Percentiles rank a stretch among this genome's conserved stretches.
phyloP scores from a whole-genome alignment of 78 protist genomes.

The Salpingoeca rosetta region DNA sequence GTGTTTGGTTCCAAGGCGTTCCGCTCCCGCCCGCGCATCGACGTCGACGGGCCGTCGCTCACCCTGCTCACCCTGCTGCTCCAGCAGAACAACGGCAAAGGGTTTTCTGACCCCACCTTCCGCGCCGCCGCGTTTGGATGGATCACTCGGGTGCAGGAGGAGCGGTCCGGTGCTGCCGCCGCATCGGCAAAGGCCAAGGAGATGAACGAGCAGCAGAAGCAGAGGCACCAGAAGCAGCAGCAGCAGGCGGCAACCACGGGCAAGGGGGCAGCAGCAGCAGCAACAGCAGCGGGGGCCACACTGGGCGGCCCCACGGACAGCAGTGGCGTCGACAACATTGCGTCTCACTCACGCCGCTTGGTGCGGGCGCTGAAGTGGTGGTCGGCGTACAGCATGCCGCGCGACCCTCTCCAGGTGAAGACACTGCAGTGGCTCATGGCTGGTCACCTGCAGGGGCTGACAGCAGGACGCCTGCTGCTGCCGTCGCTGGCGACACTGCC shows the following conservation, averaged over 20 bases:
- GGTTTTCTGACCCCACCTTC: neutral
- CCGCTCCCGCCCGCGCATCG: neutral
- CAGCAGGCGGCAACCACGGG: neutral
- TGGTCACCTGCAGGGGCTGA: too few species aligned
- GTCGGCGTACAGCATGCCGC: neutral
- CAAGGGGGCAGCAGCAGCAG: neutral
- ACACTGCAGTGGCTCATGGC: too few species aligned
- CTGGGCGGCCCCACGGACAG: neutral
- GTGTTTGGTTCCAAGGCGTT: neutral
- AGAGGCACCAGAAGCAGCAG: too few species aligned
- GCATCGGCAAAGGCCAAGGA: too few species aligned
- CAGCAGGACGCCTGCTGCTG: too few species aligned
- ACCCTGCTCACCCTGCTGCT: neutral
- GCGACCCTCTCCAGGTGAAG: too few species aligned
- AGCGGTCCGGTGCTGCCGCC: too few species aligned
- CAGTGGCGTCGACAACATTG: neutral
- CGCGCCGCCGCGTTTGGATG: too few species aligned
- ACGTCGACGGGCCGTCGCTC: neutral
- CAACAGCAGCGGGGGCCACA: neutral
- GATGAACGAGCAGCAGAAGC: too few species aligned
- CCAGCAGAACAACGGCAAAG: neutral
- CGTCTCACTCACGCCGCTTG: neutral
- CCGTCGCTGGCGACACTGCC: too few species aligned
- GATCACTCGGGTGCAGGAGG: too few species aligned
- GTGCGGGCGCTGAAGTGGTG: neutral